Evolutionary conservation across 78 protist genomes (phyloP), one percentile per base, ranked within the genome.

Genomic region (Dictyostelium citrinum): DNA sequence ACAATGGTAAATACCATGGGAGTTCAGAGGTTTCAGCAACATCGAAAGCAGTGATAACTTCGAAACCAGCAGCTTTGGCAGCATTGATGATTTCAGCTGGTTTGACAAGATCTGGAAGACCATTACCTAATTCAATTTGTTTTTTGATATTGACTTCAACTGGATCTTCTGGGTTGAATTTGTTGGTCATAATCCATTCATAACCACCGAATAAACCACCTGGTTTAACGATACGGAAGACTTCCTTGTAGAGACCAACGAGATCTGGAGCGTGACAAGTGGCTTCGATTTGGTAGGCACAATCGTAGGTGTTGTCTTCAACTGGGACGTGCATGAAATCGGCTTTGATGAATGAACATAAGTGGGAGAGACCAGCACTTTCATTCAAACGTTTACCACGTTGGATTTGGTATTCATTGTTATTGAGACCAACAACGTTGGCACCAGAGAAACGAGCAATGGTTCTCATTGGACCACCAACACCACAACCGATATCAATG

Each of bases 401-500:
- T 70, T 71, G 81, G 55, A 97, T 93, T 96, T 98, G 98, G 95
- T 97, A 91, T 67, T 90, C 98, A 90, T 97, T 97, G 96, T 92
- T 90, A 91, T 95, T 98, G 31, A 97, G 16, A 45, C 99, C 99
- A 2, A 76, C 84, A 46, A 98, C 95, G 74, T 86, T 17, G 5
- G 98, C 98, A 29, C 98, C 97, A 20, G 98, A 68, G 97, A 92
- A 95, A 39, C 97, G 96, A 16, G 98, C 98, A 22, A 98, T 86
- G 76, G 90, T 83, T 31, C 98, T 83, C 29, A 27, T 5, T 20
- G 98, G 99, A 22, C 99, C 99, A 61, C 99, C 99, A 71, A 98
- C 97, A 67, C 99, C 99, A 90, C 99, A 98, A 67, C 99, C 99
- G 60, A 96, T 76, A 95, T 97, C 99, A 16, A 97, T 94, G 3